Evolutionary conservation across 2,329 filamentous ascomycete genomes (phyloP).

Genomic region (Tolypocladium tundrense): DNA sequence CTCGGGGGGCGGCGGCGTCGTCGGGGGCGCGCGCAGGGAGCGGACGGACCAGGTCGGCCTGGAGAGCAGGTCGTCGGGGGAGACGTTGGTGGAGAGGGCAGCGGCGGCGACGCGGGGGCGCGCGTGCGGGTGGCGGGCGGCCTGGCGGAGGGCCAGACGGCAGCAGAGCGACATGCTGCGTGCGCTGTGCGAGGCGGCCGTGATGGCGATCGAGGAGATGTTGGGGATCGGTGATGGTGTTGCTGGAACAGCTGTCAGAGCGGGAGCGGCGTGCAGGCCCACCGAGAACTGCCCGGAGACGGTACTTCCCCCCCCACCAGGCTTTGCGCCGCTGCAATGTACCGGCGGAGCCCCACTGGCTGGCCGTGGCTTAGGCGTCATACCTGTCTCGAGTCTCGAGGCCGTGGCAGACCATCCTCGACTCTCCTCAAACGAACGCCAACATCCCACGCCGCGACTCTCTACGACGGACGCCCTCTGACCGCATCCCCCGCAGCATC

Average conservation of each 20-base stretch:
- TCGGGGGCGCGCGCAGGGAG: slow-evolving; percentile 38
- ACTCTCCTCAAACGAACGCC: not conserved
- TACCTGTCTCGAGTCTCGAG: not conserved
- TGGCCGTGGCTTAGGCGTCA: not conserved
- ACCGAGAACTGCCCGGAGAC: not conserved
- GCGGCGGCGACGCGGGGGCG: slow-evolving; percentile 2
- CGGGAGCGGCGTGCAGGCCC: not conserved
- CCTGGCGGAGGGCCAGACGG: slow-evolving; percentile 15
- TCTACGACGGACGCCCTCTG: not conserved
- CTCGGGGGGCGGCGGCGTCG: not conserved
- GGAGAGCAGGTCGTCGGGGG: slow-evolving; percentile 42
- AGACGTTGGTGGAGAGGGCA: slow-evolving; percentile 5
- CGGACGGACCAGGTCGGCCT: slow-evolving; percentile 76
- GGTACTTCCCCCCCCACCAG: not conserved
- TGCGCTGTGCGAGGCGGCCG: not conserved
- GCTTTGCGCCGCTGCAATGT: not conserved
- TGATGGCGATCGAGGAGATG: not conserved
- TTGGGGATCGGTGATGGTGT: not conserved
- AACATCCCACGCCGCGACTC: not conserved
- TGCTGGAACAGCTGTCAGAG: not conserved
- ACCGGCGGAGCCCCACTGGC: not conserved
- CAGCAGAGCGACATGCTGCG: slow-evolving; percentile 21
- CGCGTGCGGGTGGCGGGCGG: slow-evolving; percentile 5
- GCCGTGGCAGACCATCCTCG: not conserved
- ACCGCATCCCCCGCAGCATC: not conserved